phyloP scores from a whole-genome alignment of 208 protist genomes.

The Leishmania mexicana region DNA sequence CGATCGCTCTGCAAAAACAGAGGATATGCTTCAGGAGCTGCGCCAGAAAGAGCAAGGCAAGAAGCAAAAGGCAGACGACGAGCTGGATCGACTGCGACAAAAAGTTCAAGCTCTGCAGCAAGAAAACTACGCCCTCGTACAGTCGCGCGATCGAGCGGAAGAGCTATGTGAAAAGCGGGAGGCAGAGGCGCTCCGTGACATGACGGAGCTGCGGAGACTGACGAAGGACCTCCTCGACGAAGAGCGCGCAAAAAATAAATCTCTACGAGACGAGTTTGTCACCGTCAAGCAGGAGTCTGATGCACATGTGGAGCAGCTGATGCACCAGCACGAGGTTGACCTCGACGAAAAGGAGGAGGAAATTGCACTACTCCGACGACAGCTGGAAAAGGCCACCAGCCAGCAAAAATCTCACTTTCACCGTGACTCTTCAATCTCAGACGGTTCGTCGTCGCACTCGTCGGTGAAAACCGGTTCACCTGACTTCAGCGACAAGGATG shows the following conservation, averaged over 20 bases:
- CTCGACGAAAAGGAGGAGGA: conserved; percentile 54
- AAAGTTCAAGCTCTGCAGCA: conserved; percentile 61
- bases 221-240: conserved; percentile 65
- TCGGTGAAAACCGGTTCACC: neutral
- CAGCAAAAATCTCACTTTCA: conserved; percentile 34
- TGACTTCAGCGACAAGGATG: neutral
- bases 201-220: conserved; percentile 67
- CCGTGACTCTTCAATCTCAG: conserved; percentile 24
- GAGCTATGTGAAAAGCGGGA: conserved; percentile 77
- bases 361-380: conserved; percentile 38
- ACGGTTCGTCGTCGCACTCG: conserved; percentile 8
- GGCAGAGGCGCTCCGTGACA: conserved; percentile 72
- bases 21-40: conserved; percentile 57
- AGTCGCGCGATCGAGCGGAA: conserved; percentile 72
- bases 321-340: conserved; percentile 46
- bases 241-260: conserved; percentile 51
- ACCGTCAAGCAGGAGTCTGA: conserved; percentile 41
- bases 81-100: conserved; percentile 54
- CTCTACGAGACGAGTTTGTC: conserved; percentile 45
- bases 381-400: conserved; percentile 43
- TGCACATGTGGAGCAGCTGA: conserved; percentile 49
- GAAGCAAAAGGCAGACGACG: conserved; percentile 37
- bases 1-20: conserved; percentile 53
- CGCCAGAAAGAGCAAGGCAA: conserved; percentile 38
- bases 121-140: conserved; percentile 63